Conservation (phyloP, 2,329 filamentous ascomycete genomes). For the Lachnellula subtilissima region DNA sequence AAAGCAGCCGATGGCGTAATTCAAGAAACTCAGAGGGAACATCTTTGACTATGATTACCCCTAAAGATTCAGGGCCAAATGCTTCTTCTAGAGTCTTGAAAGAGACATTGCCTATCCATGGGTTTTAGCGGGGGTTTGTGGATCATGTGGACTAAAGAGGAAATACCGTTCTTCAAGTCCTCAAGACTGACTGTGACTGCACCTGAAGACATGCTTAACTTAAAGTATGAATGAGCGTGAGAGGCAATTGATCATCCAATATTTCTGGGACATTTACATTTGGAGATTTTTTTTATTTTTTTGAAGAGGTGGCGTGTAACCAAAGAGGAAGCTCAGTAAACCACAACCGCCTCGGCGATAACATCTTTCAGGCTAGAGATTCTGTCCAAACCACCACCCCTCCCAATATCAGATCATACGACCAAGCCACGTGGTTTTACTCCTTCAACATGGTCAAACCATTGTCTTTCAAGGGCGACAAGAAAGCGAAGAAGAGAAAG, state of each 20-base stretch:
- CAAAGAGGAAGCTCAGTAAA: neutral
- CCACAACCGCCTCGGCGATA: neutral
- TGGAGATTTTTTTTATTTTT: neutral
- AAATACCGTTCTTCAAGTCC: conserved; percentile 53
- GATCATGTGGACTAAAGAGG: neutral
- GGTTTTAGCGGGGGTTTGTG: conserved; percentile 10
- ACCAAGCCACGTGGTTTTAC: neutral
- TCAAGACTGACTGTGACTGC: conserved; percentile 52
- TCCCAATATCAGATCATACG: neutral
- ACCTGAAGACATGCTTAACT: conserved; percentile 20
- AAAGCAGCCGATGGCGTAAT: conserved; percentile 71
- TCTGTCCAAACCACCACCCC: neutral
- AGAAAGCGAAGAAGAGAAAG: conserved; percentile 90
- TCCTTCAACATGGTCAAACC: conserved; percentile 70
- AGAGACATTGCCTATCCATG: conserved; percentile 54
- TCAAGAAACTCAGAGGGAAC: conserved; percentile 66
- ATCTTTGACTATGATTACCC: conserved; percentile 89
- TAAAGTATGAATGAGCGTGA: neutral
- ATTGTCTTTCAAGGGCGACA: conserved; percentile 94
- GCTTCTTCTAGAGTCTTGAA: conserved; percentile 69
- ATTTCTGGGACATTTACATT: neutral
- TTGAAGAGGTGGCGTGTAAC: neutral
- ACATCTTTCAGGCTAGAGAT: neutral
- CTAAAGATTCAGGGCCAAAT: conserved; percentile 85
- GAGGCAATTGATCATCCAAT: too few species aligned